Percentiles rank a stretch among this genome's conserved stretches.
Evolutionary conservation across 2,329 filamentous ascomycete genomes (phyloP).

Genomic region (Hypoxylon sp.): DNA sequence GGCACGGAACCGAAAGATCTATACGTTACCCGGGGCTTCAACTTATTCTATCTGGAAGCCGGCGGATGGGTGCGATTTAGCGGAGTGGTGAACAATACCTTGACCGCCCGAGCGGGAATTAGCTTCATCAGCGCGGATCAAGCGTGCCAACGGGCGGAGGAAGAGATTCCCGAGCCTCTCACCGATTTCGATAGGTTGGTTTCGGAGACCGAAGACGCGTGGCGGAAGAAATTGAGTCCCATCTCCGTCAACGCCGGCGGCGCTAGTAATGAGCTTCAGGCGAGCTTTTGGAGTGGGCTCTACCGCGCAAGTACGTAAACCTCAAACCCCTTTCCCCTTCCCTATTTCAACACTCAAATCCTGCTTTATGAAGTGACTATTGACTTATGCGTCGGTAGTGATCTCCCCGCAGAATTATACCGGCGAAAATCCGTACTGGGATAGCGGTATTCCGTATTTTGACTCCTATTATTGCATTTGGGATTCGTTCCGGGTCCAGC

Average conservation of each 20-base stretch:
- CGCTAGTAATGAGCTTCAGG: constrained; percentile 64
- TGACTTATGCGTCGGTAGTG: constrained; percentile 55
- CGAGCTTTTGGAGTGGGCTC: constrained; percentile 71
- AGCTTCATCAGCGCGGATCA: constrained; percentile 72
- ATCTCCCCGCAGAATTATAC: constrained; percentile 76
- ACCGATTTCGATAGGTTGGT: constrained; percentile 68
- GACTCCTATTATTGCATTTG: constrained; percentile 70
- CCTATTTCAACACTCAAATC: background rate
- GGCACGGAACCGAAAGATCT: constrained; percentile 54
- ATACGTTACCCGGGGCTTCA: constrained; percentile 56
- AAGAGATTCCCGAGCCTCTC: constrained; percentile 69
- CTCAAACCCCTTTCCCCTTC: background rate
- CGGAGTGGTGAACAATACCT: constrained; percentile 56
- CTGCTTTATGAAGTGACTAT: background rate
- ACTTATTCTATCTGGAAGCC: constrained; percentile 56
- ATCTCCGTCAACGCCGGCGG: constrained; percentile 62
- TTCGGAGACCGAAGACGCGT: constrained; percentile 62
- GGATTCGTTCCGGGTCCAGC: constrained; percentile 72
- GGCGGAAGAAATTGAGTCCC: constrained; percentile 67
- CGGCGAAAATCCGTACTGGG: constrained; percentile 72
- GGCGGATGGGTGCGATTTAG: constrained; percentile 70
- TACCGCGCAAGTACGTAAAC: constrained; percentile 57
- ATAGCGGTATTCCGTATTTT: constrained; percentile 71
- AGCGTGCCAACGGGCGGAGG: constrained; percentile 71
- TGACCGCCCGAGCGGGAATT: constrained; percentile 71